phyloP scores from a whole-genome alignment of 805 yeast species.

The Priceomyces haplophilus region DNA sequence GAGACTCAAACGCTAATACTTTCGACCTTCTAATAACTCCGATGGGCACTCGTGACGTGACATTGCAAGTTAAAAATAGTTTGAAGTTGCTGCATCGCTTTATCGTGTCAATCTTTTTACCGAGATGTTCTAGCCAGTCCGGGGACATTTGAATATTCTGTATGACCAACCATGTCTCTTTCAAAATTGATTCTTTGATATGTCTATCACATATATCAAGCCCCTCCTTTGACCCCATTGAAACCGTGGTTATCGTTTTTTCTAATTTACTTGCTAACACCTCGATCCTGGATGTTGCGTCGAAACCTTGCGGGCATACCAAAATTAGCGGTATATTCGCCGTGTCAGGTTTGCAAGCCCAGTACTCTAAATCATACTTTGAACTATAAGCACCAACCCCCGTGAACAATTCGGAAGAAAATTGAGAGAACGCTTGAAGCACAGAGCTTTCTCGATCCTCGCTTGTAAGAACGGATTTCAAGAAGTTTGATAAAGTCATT shows the following conservation, averaged over 20 bases:
- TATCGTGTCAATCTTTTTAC: conserved; percentile 39
- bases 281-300: conserved; percentile 57
- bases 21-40: conserved; percentile 54
- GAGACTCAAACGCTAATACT: conserved; percentile 58
- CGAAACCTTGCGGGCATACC: conserved; percentile 60
- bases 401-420: conserved; percentile 23
- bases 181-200: conserved; percentile 42
- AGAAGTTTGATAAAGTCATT: conserved; percentile 11
- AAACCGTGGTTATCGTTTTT: conserved; percentile 39
- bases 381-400: conserved; percentile 30
- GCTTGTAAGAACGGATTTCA: conserved; percentile 8
- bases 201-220: conserved; percentile 52
- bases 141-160: conserved; percentile 79
- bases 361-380: conserved; percentile 28
- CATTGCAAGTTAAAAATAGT: conserved; percentile 63
- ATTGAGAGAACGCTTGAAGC: conserved; percentile 14
- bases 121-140: conserved; percentile 57
- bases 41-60: conserved; percentile 48
- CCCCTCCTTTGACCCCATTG: conserved; percentile 78
- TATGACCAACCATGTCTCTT: conserved; percentile 68
- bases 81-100: conserved; percentile 37
- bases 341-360: conserved; percentile 19
- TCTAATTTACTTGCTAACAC: conserved; percentile 34
- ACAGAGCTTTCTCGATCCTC: conserved; percentile 7
- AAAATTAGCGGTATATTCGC: conserved; percentile 44